Evolutionary conservation across 441 rosid species (phyloP).

Genomic region (Metrosideros polymorpha): DNA sequence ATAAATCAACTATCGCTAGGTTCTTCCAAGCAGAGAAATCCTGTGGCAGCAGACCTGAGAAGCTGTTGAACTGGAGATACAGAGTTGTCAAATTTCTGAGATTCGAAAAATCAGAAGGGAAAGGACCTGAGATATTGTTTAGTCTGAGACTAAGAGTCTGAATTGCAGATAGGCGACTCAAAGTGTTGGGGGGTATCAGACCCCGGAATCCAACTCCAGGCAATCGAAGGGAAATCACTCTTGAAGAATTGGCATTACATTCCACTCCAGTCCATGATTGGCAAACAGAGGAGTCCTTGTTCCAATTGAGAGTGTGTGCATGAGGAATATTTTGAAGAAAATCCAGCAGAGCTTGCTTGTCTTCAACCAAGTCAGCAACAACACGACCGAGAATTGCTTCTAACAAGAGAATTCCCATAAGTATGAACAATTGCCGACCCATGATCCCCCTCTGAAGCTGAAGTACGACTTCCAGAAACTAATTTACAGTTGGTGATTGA

Average conservation of each 20-base stretch:
- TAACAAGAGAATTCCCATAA: slow-evolving; percentile 20
- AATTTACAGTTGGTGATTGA: neutral
- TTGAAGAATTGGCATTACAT: slow-evolving; percentile 41
- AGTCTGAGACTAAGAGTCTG: neutral
- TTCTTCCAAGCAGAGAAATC: slow-evolving; percentile 62
- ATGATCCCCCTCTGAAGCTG: neutral
- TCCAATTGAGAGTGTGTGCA: slow-evolving; percentile 48
- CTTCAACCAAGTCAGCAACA: slow-evolving; percentile 51
- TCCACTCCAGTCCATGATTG: slow-evolving; percentile 58
- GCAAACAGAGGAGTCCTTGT: slow-evolving; percentile 33
- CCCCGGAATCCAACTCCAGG: slow-evolving; percentile 60
- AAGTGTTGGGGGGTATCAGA: slow-evolving; percentile 44
- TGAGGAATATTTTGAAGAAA: slow-evolving; percentile 35
- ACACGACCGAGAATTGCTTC: slow-evolving; percentile 21
- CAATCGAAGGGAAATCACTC: slow-evolving; percentile 51
- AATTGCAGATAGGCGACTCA: slow-evolving; percentile 53
- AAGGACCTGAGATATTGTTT: slow-evolving; percentile 8
- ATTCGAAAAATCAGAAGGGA: slow-evolving; percentile 6
- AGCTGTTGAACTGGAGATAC: slow-evolving; percentile 27
- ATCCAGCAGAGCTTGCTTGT: slow-evolving; percentile 63
- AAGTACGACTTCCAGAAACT: neutral
- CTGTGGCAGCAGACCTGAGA: slow-evolving; percentile 58
- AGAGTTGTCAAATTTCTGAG: slow-evolving; percentile 1
- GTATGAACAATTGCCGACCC: slow-evolving; percentile 23
- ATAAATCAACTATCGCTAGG: slow-evolving; percentile 49